Base-by-base conservation (phyloP, 768 basidiomycete genomes). In the Macrocybe gigantea region DNA sequence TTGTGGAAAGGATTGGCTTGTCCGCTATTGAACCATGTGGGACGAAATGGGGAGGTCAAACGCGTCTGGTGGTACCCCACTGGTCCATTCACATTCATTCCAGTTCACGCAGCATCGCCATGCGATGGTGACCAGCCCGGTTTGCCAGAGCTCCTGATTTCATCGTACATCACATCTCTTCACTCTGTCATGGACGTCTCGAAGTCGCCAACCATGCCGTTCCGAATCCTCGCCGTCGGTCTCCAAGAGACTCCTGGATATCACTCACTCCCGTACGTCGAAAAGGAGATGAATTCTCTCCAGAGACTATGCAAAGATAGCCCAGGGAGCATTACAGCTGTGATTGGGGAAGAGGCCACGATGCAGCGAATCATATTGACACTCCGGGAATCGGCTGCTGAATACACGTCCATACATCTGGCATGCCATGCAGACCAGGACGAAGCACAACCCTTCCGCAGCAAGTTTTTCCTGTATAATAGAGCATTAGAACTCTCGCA, bases 381-480 rank as follows among this genome's bases (percentile, higher is more conserved):
- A 10, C 53, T 57, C 12, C 3, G 53, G 32, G 44, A n/a, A 47
- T 40, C 5, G 46, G 53, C 45, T 36, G 38, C 48, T 43, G 48
- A 32, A 33, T 12, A 30, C 7, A 33, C 33, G 7, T 57, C 52
- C 53, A 57, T 60, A n/a, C 72, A 75, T 49, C 47, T 73, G 7
- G 64, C 70, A 1, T 71, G 69, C 43, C 65, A 68, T 6, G 67
- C 59, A 4, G 41, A 51, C n/a, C 61, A 72, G 32, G 55, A 72
- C 42, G 1, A 46, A 7, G 3, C 14, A 5, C 38, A 54, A 30
- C 64, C 70, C 0, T 55, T 57, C 5, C 48, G 64, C 36, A 63
- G 57, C 35, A 58, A 49, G 2, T 58, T 61, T n/a, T 41, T 53
- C 33, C 47, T 65, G 30, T 49, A 57, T 22, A 52, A 56, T 34